These are phyloP conservation scores for Paecilomyces dactylethromorphus DNA, from an alignment of 2,329 filamentous ascomycete genomes.

Conservation along the genomic window DNA sequence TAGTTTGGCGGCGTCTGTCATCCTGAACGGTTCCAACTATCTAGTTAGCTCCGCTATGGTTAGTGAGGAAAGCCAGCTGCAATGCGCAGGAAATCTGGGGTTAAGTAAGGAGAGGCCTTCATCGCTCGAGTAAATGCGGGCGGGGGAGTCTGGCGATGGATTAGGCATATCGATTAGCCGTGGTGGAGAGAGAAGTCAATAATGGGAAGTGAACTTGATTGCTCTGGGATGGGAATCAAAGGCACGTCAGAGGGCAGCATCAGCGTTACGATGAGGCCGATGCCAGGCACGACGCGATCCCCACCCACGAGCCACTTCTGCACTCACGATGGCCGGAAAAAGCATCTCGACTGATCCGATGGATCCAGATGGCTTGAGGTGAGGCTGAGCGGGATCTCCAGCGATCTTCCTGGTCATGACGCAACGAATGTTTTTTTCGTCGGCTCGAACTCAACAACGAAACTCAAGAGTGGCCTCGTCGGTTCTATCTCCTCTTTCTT, in stretches of 20 bases:
- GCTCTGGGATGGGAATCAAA: no score
- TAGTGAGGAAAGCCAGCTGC: not conserved
- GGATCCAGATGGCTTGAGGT: not conserved
- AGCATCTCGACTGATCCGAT: not conserved
- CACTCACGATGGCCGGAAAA: no score
- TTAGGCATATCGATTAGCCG: conserved; percentile 10
- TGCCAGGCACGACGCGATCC: not conserved
- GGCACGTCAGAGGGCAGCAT: not conserved
- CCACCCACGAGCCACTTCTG: not conserved
- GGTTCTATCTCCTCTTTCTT: not conserved
- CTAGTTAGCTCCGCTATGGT: not conserved
- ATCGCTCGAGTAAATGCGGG: not conserved
- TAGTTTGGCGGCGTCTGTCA: conserved; percentile 5
- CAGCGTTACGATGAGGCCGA: not conserved
- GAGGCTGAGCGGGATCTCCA: not conserved
- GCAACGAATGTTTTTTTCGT: not conserved
- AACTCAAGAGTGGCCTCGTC: not conserved
- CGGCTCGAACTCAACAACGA: not conserved
- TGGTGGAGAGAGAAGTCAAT: not conserved
- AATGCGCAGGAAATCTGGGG: not conserved
- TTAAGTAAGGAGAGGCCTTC: not conserved
- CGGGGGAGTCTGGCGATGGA: not conserved
- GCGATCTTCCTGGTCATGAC: not conserved
- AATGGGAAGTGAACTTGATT: not conserved
- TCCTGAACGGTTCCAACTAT: not conserved